phyloP scores from a whole-genome alignment of 1,284 basidiomycete genomes.

The Puccinia polysora region DNA sequence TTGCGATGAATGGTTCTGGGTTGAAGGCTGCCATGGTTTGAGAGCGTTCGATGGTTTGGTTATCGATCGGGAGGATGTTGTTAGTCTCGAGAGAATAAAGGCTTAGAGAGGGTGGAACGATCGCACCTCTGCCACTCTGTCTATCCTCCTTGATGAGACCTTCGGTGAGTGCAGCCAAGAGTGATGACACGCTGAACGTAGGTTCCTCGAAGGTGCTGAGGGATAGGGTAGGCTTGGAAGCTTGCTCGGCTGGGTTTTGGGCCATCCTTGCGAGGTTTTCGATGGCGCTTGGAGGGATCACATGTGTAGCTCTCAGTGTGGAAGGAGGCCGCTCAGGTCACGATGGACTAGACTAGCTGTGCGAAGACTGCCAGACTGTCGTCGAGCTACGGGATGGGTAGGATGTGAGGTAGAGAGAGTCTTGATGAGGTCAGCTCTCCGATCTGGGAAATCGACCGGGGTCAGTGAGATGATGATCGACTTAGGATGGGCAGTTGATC shows the following conservation, averaged over 20 bases:
- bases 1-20: slow-evolving; percentile 43
- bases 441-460: too few species aligned
- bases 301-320: too few species aligned
- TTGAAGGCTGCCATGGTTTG: slow-evolving; percentile 37
- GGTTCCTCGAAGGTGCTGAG: slow-evolving; percentile 39
- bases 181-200: slow-evolving; percentile 32
- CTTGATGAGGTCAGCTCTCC: too few species aligned
- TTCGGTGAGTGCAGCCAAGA: slow-evolving; percentile 39
- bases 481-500: too few species aligned
- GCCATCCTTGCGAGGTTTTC: too few species aligned
- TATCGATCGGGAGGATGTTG: not conserved
- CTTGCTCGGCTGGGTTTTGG: not conserved
- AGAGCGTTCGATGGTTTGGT: not conserved
- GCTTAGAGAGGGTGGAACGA: not conserved
- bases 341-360: too few species aligned
- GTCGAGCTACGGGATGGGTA: too few species aligned
- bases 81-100: not conserved
- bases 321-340: too few species aligned
- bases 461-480: too few species aligned
- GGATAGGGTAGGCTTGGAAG: slow-evolving; percentile 8
- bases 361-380: too few species aligned
- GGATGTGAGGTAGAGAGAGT: too few species aligned
- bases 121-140: slow-evolving; percentile 38
- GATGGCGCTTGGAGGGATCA: too few species aligned
- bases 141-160: slow-evolving; percentile 42